phyloP scores from a whole-genome alignment of 1,139 yeast species.

The Geotrichum reessii region DNA sequence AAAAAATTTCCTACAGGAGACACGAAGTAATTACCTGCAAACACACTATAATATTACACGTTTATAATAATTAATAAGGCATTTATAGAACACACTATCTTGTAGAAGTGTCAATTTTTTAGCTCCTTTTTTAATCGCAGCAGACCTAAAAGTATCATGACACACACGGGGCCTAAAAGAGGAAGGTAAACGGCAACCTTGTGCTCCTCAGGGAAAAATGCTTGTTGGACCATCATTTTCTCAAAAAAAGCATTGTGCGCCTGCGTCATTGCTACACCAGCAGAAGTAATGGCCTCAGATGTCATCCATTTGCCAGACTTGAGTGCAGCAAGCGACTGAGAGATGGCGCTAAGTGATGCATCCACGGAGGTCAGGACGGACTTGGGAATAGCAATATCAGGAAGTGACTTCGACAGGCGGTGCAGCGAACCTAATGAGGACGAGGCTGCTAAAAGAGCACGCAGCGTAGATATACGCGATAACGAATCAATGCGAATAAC shows the following conservation, averaged over 20 bases:
- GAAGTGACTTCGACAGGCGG: constrained; percentile 60
- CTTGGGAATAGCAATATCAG: constrained; percentile 77
- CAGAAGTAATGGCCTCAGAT: constrained; percentile 44
- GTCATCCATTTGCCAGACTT: constrained; percentile 36
- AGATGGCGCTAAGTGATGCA: constrained; percentile 39
- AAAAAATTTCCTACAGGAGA: not conserved
- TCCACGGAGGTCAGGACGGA: constrained; percentile 48
- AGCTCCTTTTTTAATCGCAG: constrained; percentile 7
- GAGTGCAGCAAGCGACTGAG: constrained; percentile 35
- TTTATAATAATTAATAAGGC: not conserved
- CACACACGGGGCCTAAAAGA: constrained; percentile 71
- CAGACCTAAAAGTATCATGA: constrained; percentile 61
- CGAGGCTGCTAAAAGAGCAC: constrained; percentile 47
- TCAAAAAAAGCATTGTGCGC: constrained; percentile 85
- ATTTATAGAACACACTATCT: not conserved
- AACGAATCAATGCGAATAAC: constrained; percentile 59
- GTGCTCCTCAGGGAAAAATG: constrained; percentile 91
- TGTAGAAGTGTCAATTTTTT: not conserved
- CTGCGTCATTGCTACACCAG: constrained; percentile 50
- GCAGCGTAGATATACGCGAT: constrained; percentile 51
- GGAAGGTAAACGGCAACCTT: constrained; percentile 91
- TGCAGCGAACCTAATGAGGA: constrained; percentile 65
- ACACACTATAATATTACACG: not conserved
- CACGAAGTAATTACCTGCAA: not conserved
- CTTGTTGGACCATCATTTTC: constrained; percentile 91